Base-by-base conservation (phyloP, 2,329 filamentous ascomycete genomes). In the Fusarium siculi region DNA sequence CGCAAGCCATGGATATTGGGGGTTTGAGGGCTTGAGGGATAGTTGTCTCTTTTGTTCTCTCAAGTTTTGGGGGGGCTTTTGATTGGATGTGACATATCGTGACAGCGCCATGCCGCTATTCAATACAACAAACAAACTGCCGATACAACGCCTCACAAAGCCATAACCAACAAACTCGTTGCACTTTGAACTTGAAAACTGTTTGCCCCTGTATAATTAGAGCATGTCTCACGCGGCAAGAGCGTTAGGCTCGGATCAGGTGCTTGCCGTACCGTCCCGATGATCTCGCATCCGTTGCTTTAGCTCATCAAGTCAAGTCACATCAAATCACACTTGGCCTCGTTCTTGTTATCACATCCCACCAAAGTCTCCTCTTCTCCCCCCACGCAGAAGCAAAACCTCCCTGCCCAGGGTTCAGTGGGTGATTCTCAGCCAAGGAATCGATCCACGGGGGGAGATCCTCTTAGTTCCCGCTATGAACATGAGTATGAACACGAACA, bases 231-330 rank as follows among this genome's bases (percentile, higher is more conserved):
- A 68, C 68, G 53, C 68, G 49, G 54, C 30, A 52, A 50, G 32
- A 63, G 56, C 53, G 71, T 73, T 73, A 66, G 70, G 70, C 66
- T 63, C 70, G 70, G 70, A 52, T 73, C 70, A 73, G 53, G 70
- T 70, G 61, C 70, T 71, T 67, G 53, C 62, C 68, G 64, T 68
- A 56, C 66, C 66, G 66, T 73, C 70, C 66, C 70, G 70, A 60
- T 71, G 53, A 73, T 73, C 70, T 73, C 43, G 70, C 70, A 73
- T 56, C 70, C 57, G 65, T 54, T 37, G 55, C 60, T 70, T 42
- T 52, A 64, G 64, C 46, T 66, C 44, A 37, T 43, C 25, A 30
- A 32, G 34, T 32, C 30, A 32, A 25, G 34, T 32, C 59, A 46
- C 50, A 44, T 50, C 55, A 37, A 7, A 56, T 54, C 56, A 30